phyloP scores from a whole-genome alignment of 1,284 basidiomycete species.

The Fistulinella staudtii region DNA sequence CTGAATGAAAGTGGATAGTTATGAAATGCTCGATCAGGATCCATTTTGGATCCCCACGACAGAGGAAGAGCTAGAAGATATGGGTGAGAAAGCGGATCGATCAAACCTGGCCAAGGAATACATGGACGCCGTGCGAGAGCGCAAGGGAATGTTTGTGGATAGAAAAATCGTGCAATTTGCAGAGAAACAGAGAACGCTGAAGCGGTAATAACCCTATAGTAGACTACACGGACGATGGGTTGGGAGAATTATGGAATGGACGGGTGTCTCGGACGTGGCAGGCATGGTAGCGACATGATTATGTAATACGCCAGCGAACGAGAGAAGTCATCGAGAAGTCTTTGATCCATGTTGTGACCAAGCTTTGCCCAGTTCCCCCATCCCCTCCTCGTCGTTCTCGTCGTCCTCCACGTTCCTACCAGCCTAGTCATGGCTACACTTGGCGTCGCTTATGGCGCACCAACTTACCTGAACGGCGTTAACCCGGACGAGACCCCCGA shows the following conservation, averaged over 20 bases:
- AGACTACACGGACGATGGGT: too few species aligned
- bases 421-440: slow-evolving; percentile 26
- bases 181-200: slow-evolving; percentile 96
- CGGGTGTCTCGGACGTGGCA: slow-evolving; percentile 12
- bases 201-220: slow-evolving; percentile 51
- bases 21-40: slow-evolving; percentile 87
- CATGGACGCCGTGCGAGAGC: slow-evolving; percentile 86
- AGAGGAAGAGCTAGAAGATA: slow-evolving; percentile 94
- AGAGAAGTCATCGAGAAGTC: slow-evolving; percentile 8
- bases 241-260: too few species aligned
- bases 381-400: slow-evolving; percentile 10
- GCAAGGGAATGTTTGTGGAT: slow-evolving; percentile 96
- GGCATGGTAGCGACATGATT: slow-evolving; percentile 15
- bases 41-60: slow-evolving; percentile 99
- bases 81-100: slow-evolving; percentile 94
- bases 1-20: slow-evolving; percentile 43
- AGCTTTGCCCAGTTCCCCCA: slow-evolving; percentile 13
- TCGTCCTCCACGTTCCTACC: slow-evolving; percentile 2
- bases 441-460: slow-evolving; percentile 21
- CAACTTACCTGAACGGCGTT: slow-evolving; percentile 22
- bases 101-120: slow-evolving; percentile 94
- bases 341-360: slow-evolving; percentile 12
- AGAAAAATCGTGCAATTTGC: slow-evolving; percentile 90
- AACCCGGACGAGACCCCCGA: slow-evolving; percentile 37
- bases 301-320: slow-evolving; percentile 18